Conservation (phyloP, 1,139 yeast genomes). For the Debaryomyces coudertii region DNA sequence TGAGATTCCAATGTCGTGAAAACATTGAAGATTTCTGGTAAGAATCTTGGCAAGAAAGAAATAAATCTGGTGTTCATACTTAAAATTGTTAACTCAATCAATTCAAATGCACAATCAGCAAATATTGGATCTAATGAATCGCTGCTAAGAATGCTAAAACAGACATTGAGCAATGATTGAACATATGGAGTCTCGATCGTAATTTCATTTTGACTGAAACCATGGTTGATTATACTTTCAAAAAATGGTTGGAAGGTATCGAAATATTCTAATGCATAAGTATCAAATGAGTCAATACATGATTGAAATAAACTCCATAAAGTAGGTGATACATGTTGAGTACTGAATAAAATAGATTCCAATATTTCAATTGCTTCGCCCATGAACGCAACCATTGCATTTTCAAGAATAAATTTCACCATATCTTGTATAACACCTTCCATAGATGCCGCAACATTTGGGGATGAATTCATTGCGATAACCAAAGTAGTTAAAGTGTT, state of each 20-base stretch:
- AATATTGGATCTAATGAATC: slow-evolving; percentile 46
- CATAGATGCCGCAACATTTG: slow-evolving; percentile 45
- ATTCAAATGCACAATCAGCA: slow-evolving; percentile 46
- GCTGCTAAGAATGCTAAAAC: slow-evolving; percentile 39
- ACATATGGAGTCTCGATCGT: slow-evolving; percentile 43
- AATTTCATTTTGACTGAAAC: slow-evolving; percentile 40
- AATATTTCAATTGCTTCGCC: slow-evolving; percentile 53
- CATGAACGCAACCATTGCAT: slow-evolving; percentile 50
- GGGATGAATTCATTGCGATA: slow-evolving; percentile 53
- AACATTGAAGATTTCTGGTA: slow-evolving; percentile 41
- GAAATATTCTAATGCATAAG: slow-evolving; percentile 56
- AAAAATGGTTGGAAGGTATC: slow-evolving; percentile 54
- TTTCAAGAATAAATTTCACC: slow-evolving; percentile 50
- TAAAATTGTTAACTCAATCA: slow-evolving; percentile 43
- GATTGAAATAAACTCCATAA: slow-evolving; percentile 51
- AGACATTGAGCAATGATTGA: slow-evolving; percentile 41
- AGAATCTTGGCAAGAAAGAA: slow-evolving; percentile 38
- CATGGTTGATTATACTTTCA: slow-evolving; percentile 50
- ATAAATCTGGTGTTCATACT: slow-evolving; percentile 40
- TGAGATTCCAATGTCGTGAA: slow-evolving; percentile 39
- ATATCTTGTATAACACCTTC: slow-evolving; percentile 45
- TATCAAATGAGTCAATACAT: slow-evolving; percentile 52
- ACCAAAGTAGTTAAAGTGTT: slow-evolving; percentile 56
- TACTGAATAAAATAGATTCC: slow-evolving; percentile 49
- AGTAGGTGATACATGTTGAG: slow-evolving; percentile 46